Evolutionary conservation across 108 stramenopile genomes (phyloP).

Genomic region (Discostella stelligeroides): DNA sequence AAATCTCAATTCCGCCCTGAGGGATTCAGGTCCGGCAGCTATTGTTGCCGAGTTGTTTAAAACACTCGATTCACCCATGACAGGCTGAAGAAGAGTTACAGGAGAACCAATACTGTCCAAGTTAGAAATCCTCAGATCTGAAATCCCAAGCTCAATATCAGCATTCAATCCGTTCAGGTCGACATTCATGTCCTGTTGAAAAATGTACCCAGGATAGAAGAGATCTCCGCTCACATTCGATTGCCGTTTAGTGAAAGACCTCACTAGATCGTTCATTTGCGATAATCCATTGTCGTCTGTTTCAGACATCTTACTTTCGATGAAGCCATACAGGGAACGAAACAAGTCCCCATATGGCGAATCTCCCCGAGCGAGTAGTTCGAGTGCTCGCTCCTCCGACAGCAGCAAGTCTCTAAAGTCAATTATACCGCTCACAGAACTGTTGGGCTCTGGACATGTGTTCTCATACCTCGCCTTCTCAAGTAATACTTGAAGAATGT

Average conservation of each 20-base stretch:
- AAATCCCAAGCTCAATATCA: conserved; percentile 48
- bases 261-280: conserved; percentile 34
- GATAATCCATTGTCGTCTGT: conserved; percentile 25
- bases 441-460: conserved; percentile 16
- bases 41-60: conserved; percentile 63
- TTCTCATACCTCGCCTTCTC: conserved; percentile 35
- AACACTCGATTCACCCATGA: conserved; percentile 38
- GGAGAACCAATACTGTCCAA: conserved; percentile 65
- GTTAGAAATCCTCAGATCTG: conserved; percentile 58
- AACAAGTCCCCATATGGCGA: conserved; percentile 47
- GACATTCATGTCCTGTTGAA: conserved; percentile 44
- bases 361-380: conserved; percentile 34
- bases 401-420: conserved; percentile 47
- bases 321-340: conserved; percentile 24
- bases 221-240: conserved; percentile 31
- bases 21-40: conserved; percentile 50
- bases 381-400: conserved; percentile 21
- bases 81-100: conserved; percentile 54
- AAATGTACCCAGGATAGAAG: conserved; percentile 28
- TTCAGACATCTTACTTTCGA: conserved; percentile 23
- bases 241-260: conserved; percentile 37
- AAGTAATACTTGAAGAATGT: conserved; percentile 42
- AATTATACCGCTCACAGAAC: conserved; percentile 25
- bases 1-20: conserved; percentile 51
- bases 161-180: conserved; percentile 65